These are phyloP conservation scores for Iris macrosiphon DNA, from an alignment of 106 monocot species.

Conservation along the genomic window DNA sequence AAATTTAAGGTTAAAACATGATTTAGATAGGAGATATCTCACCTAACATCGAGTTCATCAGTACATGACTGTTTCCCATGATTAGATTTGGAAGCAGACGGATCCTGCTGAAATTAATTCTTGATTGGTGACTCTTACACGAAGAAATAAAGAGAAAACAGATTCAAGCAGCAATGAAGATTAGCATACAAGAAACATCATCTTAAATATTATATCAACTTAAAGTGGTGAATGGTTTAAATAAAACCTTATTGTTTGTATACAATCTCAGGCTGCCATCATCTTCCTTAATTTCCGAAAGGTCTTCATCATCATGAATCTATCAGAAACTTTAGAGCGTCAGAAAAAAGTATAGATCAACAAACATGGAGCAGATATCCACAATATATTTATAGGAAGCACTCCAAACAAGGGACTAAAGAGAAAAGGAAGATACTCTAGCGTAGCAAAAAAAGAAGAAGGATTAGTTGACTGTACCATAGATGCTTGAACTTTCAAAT, in stretches of 20 bases:
- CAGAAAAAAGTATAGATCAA: background rate
- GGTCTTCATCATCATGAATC: conserved; percentile 82
- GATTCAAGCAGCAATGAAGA: background rate
- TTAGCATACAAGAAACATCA: background rate
- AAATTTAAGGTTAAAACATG: no score
- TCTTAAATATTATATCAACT: background rate
- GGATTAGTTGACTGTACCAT: conserved; percentile 36
- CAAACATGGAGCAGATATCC: background rate
- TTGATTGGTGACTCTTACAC: background rate
- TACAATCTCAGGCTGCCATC: conserved; percentile 32
- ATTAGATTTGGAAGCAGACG: conserved; percentile 26
- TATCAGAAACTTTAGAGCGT: conserved; percentile 11
- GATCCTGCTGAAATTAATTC: conserved; percentile 20
- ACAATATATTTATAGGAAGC: background rate
- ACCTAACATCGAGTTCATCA: no score
- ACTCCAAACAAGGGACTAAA: no score
- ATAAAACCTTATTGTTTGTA: conserved; percentile 41
- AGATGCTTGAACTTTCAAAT: conserved; percentile 91
- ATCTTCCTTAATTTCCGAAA: conserved; percentile 62
- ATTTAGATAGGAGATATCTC: no score
- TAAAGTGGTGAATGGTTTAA: background rate
- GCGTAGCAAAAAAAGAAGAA: background rate
- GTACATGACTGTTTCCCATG: no score
- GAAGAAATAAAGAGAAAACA: background rate
- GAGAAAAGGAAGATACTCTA: background rate